Evolutionary conservation across 805 yeast species (phyloP).

Genomic region (Zygosaccharomyces lentus): DNA sequence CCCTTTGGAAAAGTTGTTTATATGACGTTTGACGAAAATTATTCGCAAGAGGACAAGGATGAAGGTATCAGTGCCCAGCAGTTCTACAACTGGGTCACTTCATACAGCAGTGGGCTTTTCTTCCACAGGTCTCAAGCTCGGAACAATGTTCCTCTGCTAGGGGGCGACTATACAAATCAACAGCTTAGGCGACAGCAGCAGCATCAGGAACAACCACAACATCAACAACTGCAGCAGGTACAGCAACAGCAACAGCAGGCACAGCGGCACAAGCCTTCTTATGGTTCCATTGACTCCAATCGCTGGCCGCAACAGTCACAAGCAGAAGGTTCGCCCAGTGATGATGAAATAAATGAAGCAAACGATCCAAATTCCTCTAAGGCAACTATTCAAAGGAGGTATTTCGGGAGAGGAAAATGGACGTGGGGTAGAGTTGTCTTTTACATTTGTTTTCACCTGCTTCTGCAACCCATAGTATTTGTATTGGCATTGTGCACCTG

Average conservation of each 20-base stretch:
- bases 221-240: constrained; percentile 15
- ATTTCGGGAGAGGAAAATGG: constrained; percentile 94
- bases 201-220: constrained; percentile 28
- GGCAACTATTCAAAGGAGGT: constrained; percentile 42
- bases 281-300: constrained; percentile 4
- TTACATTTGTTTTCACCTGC: constrained; percentile 61
- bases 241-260: constrained; percentile 28
- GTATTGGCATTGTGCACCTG: constrained; percentile 61
- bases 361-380: constrained; percentile 5
- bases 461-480: constrained; percentile 63
- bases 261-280: constrained; percentile 2
- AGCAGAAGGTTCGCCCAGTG: background rate
- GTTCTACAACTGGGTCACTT: constrained; percentile 81
- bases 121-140: constrained; percentile 42
- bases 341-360: background rate
- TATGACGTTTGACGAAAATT: constrained; percentile 70
- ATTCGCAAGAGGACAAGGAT: constrained; percentile 78
- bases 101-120: constrained; percentile 71
- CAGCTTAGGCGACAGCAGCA: constrained; percentile 10
- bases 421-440: constrained; percentile 74
- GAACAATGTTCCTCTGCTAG: constrained; percentile 6
- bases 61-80: constrained; percentile 84
- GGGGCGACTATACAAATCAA: constrained; percentile 17
- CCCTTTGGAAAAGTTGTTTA: constrained; percentile 92
- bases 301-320: constrained; percentile 1